Percentiles rank a stretch among this genome's conserved stretches.
phyloP scores from a whole-genome alignment of 805 yeast species.

The Lipomyces sp. region DNA sequence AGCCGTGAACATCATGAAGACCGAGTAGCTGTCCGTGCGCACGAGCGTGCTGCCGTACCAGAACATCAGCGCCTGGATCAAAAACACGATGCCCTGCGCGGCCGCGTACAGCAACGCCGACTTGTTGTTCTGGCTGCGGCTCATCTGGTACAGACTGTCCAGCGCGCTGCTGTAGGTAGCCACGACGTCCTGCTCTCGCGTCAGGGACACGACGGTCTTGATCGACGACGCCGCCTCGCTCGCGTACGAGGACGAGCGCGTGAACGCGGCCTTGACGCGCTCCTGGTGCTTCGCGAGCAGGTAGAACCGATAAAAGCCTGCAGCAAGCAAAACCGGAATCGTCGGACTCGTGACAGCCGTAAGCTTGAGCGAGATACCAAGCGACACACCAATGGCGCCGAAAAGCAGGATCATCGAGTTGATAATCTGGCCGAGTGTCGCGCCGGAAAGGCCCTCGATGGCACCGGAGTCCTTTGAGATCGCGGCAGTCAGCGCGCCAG shows the following conservation, averaged over 20 bases:
- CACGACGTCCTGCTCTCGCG: constrained; percentile 42
- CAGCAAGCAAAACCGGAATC: constrained; percentile 39
- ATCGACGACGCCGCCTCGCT: constrained; percentile 43
- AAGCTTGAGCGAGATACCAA: constrained; percentile 42
- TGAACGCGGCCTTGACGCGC: constrained; percentile 40
- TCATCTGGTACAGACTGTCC: constrained; percentile 7
- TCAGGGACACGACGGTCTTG: constrained; percentile 44
- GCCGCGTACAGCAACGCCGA: constrained; percentile 21
- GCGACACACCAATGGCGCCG: constrained; percentile 42
- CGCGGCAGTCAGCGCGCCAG: constrained; percentile 33
- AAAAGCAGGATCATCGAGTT: constrained; percentile 38
- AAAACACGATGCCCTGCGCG: constrained; percentile 32
- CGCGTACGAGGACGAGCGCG: constrained; percentile 35
- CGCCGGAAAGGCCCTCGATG: constrained; percentile 35
- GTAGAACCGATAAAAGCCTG: constrained; percentile 42
- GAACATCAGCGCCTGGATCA: constrained; percentile 43
- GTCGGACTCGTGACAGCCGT: constrained; percentile 44
- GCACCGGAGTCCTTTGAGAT: constrained; percentile 35
- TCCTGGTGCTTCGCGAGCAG: constrained; percentile 39
- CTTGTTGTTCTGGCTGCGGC: constrained; percentile 15
- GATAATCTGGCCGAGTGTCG: constrained; percentile 34
- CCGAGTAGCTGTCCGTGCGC: constrained; percentile 35
- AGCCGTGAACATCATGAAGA: constrained; percentile 41
- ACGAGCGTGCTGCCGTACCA: constrained; percentile 45
- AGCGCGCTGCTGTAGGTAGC: constrained; percentile 32